Evolutionary conservation across 2,329 filamentous ascomycete genomes (phyloP), one percentile per base, ranked within the genome.

Genomic region (Chaetomium sp.): DNA sequence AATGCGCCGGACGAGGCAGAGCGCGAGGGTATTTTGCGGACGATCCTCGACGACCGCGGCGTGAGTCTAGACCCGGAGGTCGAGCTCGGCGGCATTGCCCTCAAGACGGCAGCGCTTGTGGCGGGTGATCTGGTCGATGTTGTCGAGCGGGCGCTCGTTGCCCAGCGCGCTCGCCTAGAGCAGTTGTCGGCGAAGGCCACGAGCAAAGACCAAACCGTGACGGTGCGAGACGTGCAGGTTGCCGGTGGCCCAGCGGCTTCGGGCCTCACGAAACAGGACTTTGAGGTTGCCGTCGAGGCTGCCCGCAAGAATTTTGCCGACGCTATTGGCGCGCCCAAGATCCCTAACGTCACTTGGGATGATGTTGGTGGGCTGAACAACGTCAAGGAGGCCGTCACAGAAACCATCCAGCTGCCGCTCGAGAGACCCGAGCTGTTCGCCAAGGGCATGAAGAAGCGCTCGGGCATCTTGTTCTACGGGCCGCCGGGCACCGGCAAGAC

Each of bases 231-330:
- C 75, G 84, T 99, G n/a, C 87, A 95, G 66, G 82, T 98, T 9
- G 89, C 95, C 1, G 95, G 95, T 33, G 95, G 95, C 0, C 85
- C 91, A 49, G 84, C 89, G 10, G 90, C 91, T 5, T 88, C 88
- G 31, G 91, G 90, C 60, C 83, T 99, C 12, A 93, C 88, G 0
- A 91, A 91, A 70, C 82, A 84, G 2, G 95, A 99, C 76, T 94
- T 98, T 69, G 93, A 97, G 62, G 80, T 89, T n/a, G 95, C 95
- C 0, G 94, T 99, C 3, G 94, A 98, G 65, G 92, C 93, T 6
- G 95, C 95, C 1, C 88, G 95, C 62, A 97, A 97, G 83, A 98
- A 97, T 78, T 99, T 99, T 75, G 94, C 95, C 6, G 95, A 98
- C 76, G 90, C 94, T 0, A 99, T 99, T 69, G 95, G 95, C 27